Evolutionary conservation across 805 yeast genomes (phyloP), one percentile per base, ranked within the genome.

Genomic region (Trichomonascus vanleenenianus): DNA sequence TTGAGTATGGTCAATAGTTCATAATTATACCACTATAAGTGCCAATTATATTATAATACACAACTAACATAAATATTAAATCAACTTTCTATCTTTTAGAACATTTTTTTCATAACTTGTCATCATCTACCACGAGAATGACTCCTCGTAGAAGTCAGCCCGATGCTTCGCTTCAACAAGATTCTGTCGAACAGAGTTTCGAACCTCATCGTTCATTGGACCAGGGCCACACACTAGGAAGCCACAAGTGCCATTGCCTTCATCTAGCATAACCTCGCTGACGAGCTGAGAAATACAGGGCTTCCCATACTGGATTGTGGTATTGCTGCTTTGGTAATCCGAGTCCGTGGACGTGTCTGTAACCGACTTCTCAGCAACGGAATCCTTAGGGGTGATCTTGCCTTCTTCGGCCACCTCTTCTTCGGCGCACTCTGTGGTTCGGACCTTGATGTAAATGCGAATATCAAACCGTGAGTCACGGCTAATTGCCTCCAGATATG

Each of bases 141-240:
- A 65, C 58, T 83, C 87, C 58, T 85, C 93, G 57, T 68, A 76
- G 56, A 76, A 77, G 47, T 82, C 86, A n/a, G 84, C 71, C 42
- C 82, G 66, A 41, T 72, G 66, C 2, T 64, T 61, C 19, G 70
- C 62, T 25, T 61, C 50, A 10, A 62, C 61, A 27, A 81, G 59
- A 39, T 68, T 61, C 11, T 63, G 51, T 0, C 73, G 67, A 2
- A 79, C 73, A 3, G 72, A 59, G 34, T 65, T 57, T 56, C 91
- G 71, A 16, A 79, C 52, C 2, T 65, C 70, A 55, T 81, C 88
- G 52, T 72, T 79, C 72, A 80, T 72, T 3, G 60, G 44, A 30
- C 77, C 72, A 40, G 81, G 83, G 5, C 87, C 88, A 65, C 88
- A 82, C 12, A 76, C 66, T 34, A 80, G 65, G 36, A 82, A 70